Conservation (phyloP, 768 basidiomycete genomes). For the Lactarius tabidus region DNA sequence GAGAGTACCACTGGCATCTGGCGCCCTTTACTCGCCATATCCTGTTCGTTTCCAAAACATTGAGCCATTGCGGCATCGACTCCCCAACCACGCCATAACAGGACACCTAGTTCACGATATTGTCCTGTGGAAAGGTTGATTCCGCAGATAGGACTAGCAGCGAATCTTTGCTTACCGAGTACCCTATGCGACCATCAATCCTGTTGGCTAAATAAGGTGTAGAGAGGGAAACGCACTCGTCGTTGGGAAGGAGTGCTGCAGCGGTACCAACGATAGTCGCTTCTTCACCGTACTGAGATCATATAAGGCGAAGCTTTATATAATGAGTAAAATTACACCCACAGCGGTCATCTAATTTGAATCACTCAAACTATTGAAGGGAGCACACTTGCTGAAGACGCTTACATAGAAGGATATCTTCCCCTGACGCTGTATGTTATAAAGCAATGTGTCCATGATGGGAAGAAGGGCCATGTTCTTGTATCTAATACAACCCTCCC, state of each 20-base stretch:
- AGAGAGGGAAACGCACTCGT: constrained; percentile 59
- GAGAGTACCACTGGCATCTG: constrained; percentile 86
- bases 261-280: constrained; percentile 87
- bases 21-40: constrained; percentile 75
- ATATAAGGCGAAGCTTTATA: constrained; percentile 1
- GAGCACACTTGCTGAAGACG: constrained; percentile 15
- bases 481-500: constrained; percentile 42
- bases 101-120: constrained; percentile 90
- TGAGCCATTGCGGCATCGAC: constrained; percentile 84
- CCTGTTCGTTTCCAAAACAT: constrained; percentile 84
- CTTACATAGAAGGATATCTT: constrained; percentile 88
- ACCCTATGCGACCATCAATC: constrained; percentile 44
- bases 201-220: neutral
- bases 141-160: neutral
- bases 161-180: constrained; percentile 47
- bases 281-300: constrained; percentile 77
- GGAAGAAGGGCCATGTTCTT: constrained; percentile 79
- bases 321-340: constrained; percentile 33
- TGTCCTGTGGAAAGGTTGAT: constrained; percentile 50
- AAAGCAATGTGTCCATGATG: constrained; percentile 79
- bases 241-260: constrained; percentile 73
- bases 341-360: constrained; percentile 71
- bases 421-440: constrained; percentile 91
- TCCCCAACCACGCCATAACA: constrained; percentile 82
- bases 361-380: constrained; percentile 3